Conservation (phyloP, 2,329 filamentous ascomycete species). For the Aureobasidium sp. region DNA sequence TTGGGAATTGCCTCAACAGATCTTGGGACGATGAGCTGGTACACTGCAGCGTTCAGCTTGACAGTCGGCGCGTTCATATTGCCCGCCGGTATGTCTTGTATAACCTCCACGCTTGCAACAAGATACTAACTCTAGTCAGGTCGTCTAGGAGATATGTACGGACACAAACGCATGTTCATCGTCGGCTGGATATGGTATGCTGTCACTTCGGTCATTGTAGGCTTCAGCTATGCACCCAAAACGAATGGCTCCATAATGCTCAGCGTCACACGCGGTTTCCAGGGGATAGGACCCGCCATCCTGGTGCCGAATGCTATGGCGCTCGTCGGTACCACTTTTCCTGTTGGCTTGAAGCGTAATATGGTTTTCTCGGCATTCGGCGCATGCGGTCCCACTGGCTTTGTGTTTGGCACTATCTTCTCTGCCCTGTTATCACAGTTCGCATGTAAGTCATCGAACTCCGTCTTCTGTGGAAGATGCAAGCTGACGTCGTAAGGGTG, state of each 20-base stretch:
- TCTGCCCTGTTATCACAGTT: slow-evolving; percentile 26
- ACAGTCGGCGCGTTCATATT: slow-evolving; percentile 40
- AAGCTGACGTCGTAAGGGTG: slow-evolving; percentile 22
- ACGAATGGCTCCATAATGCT: slow-evolving; percentile 24
- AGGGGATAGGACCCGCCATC: slow-evolving; percentile 31
- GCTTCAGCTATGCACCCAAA: slow-evolving; percentile 29
- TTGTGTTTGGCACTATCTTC: slow-evolving; percentile 27
- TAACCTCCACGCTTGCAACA: background rate
- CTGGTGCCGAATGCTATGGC: slow-evolving; percentile 31
- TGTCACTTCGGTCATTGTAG: slow-evolving; percentile 31
- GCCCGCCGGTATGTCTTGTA: slow-evolving; percentile 24
- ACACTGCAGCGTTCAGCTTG: slow-evolving; percentile 35
- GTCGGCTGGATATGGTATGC: slow-evolving; percentile 33
- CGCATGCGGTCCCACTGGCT: slow-evolving; percentile 28
- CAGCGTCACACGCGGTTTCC: slow-evolving; percentile 30
- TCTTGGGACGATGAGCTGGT: slow-evolving; percentile 34
- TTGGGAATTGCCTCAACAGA: slow-evolving; percentile 33
- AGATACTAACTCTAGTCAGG: slow-evolving; percentile 15
- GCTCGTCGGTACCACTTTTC: slow-evolving; percentile 27
- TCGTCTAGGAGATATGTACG: slow-evolving; percentile 35
- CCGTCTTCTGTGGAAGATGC: slow-evolving; percentile 35
- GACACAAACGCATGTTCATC: slow-evolving; percentile 33
- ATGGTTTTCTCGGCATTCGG: slow-evolving; percentile 31
- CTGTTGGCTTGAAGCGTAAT: slow-evolving; percentile 29
- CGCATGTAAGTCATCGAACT: slow-evolving; percentile 34